Evolutionary conservation across 2,329 filamentous ascomycete genomes (phyloP), one percentile per base, ranked within the genome.

Genomic region (Stagonosporopsis cucurbitacearum): DNA sequence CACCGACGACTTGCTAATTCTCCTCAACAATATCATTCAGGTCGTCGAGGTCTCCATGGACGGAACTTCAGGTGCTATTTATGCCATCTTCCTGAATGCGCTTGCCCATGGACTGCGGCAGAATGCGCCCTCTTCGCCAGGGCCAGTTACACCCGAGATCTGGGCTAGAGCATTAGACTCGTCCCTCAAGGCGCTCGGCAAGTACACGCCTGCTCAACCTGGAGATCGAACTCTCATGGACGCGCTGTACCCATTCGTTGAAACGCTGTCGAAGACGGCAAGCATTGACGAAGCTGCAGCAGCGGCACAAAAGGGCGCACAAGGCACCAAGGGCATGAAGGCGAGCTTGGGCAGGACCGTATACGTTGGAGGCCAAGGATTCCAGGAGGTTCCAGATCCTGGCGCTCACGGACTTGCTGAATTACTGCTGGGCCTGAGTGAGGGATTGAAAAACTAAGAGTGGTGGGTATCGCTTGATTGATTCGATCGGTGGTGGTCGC

Each of bases 201-300:
- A 83, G 70, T 98, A 98, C 76, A 99, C 95, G 2, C 93, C 94
- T 0, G 95, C 95, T 0, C 86, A 88, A 49, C 89, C 89, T 0
- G 95, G 95, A 25, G 95, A 99, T 73, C 84, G 95, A 46, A 99
- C 95, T 0, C 79, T 98, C 32, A 85, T 98, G 30, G 95, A 99
- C 76, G 92, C 94, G 1, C 80, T 99, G 45, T 85, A 90, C 59
- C 95, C 95, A 1, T 99, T 98, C 72, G 88, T 96, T 47, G 84
- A 91, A 39, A 85, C 83, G 3, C 82, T 98, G 2, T 81, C 78
- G 6, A 76, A 83, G 68, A 87, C 86, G 0, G 85, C 85, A 13
- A 85, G 90, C 70, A 74, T 95, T 19, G 83, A 85, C 62, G 81
- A 86, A 71, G 93, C 95, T 7, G 92, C 91, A 0, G 81, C 86